Evolutionary conservation across 805 yeast genomes (phyloP), one percentile per base, ranked within the genome.

Genomic region (Yarrowia phangngaensis): DNA sequence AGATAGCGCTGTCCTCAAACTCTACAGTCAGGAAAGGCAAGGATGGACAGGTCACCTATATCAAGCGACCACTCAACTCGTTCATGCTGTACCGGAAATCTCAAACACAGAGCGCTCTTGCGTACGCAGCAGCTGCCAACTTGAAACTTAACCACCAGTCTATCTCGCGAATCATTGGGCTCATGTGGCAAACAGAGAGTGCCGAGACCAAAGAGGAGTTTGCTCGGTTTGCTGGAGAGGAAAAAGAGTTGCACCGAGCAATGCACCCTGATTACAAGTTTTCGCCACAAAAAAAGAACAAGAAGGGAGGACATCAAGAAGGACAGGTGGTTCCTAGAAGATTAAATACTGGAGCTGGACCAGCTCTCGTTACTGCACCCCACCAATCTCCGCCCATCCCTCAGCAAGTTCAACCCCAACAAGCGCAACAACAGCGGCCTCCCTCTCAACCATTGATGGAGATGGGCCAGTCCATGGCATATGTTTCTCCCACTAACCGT

Each of bases 31-130:
- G 48, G 4, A 41, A 41, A 35, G 48, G 48, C 17, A 41, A 41
- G n/a, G 50, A 45, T 11, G 50, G 50, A 4, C 34, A 46, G 17
- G 50, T 48, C 28, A 52, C 59, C 45, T 54, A 69, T 49, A 64
- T 72, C 36, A 73, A 72, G 53, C 64, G 77, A 31, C 76, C 76
- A 0, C 61, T 71, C 50, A 72, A 72, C 58, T 67, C 73, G 20
- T 72, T 70, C 54, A 72, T 72, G 76, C 61, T 72, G 8, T 72
- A 73, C 55, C 63, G 76, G 43, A 61, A 69, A 15, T 56, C 69
- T 5, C 69, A 71, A 65, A 67, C 72, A 13, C 70, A 69, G 53
- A 66, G 66, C 8, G 70, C 71, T 13, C 60, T 66, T 51, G 58
- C 63, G 4, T 58, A 62, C 33, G 60, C 62, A 12, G 52, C 58